Percentiles rank a stretch among this genome's conserved stretches.
Evolutionary conservation across 2,329 filamentous ascomycete genomes (phyloP).

Genomic region (Calonectria fujianensis): DNA sequence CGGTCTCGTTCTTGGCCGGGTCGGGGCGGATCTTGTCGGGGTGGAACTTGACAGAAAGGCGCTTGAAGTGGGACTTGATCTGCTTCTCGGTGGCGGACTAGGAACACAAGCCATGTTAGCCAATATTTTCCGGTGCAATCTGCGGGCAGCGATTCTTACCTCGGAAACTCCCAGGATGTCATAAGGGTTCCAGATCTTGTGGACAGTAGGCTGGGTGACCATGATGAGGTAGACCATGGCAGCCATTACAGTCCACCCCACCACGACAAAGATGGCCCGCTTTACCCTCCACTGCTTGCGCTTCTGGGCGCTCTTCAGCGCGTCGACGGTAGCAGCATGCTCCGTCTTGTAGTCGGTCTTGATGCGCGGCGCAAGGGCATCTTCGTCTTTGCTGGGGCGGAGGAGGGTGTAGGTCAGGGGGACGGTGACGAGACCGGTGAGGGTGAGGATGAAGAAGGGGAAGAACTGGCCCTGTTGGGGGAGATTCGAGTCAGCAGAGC

Average conservation of each 20-base stretch:
- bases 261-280: conserved; percentile 83
- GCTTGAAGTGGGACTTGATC: conserved; percentile 94
- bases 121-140: conserved; percentile 1
- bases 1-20: conserved; percentile 89
- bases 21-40: conserved; percentile 95
- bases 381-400: conserved; percentile 83
- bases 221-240: conserved; percentile 95
- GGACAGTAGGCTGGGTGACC: conserved; percentile 81
- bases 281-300: conserved; percentile 93
- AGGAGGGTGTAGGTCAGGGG: conserved; percentile 93
- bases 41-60: conserved; percentile 89
- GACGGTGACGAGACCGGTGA: conserved; percentile 90
- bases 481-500: conserved; percentile 13
- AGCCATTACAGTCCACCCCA: conserved; percentile 89
- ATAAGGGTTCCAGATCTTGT: conserved; percentile 97
- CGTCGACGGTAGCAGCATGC: conserved; percentile 88
- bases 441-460: conserved; percentile 97
- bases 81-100: conserved; percentile 89
- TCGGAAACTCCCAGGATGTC: conserved; percentile 92
- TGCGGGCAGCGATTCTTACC: conserved; percentile 67
- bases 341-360: conserved; percentile 86
- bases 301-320: conserved; percentile 89
- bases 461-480: conserved; percentile 89
- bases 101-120: conserved; percentile 40
- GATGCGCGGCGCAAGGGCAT: conserved; percentile 88